A percentile compares a stretch with the other conserved stretches of the same genome.
Conservation (phyloP, 1,139 yeast species). For the Yamadazyma pseudoaaseri region DNA sequence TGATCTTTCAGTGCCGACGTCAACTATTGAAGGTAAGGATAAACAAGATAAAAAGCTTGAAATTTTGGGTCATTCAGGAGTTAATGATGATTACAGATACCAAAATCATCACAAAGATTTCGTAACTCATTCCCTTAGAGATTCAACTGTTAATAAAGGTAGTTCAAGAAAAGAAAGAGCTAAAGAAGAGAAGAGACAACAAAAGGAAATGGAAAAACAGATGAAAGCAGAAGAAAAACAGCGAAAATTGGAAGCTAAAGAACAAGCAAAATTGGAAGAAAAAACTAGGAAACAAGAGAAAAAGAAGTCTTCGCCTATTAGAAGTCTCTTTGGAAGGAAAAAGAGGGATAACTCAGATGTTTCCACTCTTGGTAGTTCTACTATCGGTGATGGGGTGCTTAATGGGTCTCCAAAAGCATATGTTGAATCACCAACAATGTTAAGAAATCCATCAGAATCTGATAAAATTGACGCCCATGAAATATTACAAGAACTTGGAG, state of each 20-base stretch:
- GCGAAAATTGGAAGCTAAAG: constrained; percentile 12
- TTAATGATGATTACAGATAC: constrained; percentile 30
- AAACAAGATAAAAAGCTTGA: constrained; percentile 15
- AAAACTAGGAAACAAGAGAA: constrained; percentile 11
- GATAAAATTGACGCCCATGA: not conserved
- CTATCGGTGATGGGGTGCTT: not conserved
- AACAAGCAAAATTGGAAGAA: constrained; percentile 14
- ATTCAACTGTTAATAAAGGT: constrained; percentile 13
- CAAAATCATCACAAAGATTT: constrained; percentile 41
- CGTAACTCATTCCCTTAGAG: constrained; percentile 37
- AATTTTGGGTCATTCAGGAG: constrained; percentile 22
- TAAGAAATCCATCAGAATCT: not conserved
- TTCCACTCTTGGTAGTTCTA: constrained; percentile 10
- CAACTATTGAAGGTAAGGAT: constrained; percentile 7
- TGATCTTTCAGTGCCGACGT: constrained; percentile 1
- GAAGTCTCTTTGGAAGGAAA: constrained; percentile 15
- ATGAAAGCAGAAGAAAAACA: constrained; percentile 17
- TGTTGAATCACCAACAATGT: not conserved
- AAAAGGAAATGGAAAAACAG: constrained; percentile 18
- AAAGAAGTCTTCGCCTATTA: constrained; percentile 11
- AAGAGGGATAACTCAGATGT: constrained; percentile 11
- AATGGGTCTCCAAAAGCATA: not conserved
- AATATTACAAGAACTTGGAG: not conserved
- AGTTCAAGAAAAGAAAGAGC: constrained; percentile 30
- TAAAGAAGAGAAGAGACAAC: constrained; percentile 31